Conservation (phyloP, 2,329 filamentous ascomycete species). For the Apiospora kogelbergensis region DNA sequence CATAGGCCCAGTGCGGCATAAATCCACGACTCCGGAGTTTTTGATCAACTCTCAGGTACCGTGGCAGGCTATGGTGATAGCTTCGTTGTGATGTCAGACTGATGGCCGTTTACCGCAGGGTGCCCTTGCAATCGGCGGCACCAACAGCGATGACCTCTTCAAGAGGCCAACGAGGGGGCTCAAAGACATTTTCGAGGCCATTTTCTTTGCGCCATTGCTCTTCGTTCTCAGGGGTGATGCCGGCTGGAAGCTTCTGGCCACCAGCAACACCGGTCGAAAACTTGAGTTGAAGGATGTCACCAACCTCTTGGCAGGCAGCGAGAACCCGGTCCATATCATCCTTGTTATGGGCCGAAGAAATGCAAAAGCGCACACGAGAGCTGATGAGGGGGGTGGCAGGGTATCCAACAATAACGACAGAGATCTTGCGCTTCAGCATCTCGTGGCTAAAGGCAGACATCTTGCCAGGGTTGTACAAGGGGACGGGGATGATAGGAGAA, state of each 20-base stretch:
- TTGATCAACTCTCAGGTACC: constrained; percentile 20
- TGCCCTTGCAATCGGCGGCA: constrained; percentile 72
- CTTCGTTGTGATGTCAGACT: constrained; percentile 11
- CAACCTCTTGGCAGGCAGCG: constrained; percentile 87
- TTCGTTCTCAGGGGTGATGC: constrained; percentile 70
- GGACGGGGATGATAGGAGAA: constrained; percentile 91
- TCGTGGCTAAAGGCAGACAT: constrained; percentile 98
- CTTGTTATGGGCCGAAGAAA: constrained; percentile 96
- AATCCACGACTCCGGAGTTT: constrained; percentile 30
- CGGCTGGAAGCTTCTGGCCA: constrained; percentile 75
- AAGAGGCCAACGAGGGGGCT: constrained; percentile 79
- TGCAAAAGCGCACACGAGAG: constrained; percentile 91
- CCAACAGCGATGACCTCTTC: constrained; percentile 77
- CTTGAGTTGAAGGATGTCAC: constrained; percentile 89
- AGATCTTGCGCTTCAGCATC: constrained; percentile 97
- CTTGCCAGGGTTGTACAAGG: constrained; percentile 98
- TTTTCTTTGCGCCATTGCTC: constrained; percentile 62
- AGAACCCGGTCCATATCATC: constrained; percentile 92
- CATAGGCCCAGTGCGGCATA: constrained; percentile 20
- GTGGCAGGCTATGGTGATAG: constrained; percentile 28
- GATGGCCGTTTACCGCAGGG: constrained; percentile 56
- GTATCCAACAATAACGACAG: constrained; percentile 95
- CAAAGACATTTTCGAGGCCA: constrained; percentile 70
- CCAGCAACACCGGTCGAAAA: constrained; percentile 96
- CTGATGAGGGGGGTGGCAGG: constrained; percentile 94